phyloP scores from a whole-genome alignment of 1,284 basidiomycete genomes.

The Fistulina hepatica region DNA sequence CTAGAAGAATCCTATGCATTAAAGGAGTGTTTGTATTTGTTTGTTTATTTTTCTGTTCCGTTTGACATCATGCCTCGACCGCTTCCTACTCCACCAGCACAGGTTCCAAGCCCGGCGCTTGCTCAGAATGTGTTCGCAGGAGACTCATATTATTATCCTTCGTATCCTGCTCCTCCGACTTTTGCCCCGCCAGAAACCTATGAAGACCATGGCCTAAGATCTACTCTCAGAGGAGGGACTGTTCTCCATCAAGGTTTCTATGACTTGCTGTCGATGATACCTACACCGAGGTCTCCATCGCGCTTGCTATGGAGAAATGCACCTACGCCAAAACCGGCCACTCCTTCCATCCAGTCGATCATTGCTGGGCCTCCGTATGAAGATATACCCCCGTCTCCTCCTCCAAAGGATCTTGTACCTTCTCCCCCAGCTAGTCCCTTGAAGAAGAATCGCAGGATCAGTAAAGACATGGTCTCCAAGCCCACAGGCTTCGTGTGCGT shows the following conservation, averaged over 20 bases:
- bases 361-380: conserved; percentile 58
- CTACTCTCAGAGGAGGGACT: conserved; percentile 52
- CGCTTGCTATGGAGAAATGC: conserved; percentile 47
- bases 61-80: no score
- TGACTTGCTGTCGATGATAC: conserved; percentile 73
- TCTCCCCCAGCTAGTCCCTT: conserved; percentile 22
- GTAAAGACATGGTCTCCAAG: conserved; percentile 78
- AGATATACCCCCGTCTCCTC: conserved; percentile 27
- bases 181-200: conserved; percentile 15
- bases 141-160: conserved; percentile 34
- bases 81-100: no score
- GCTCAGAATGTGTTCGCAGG: no score
- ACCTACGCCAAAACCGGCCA: conserved; percentile 20
- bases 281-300: conserved; percentile 55
- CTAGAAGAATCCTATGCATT: no score
- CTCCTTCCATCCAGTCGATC: conserved; percentile 20
- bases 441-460: conserved; percentile 52
- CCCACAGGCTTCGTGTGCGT: conserved; percentile 81
- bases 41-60: no score
- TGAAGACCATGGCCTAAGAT: conserved; percentile 12
- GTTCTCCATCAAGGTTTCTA: conserved; percentile 80
- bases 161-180: conserved; percentile 33
- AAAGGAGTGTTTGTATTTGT: no score
- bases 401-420: conserved; percentile 15
- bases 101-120: no score